Evolutionary conservation across 2,329 filamentous ascomycete species (phyloP), one percentile per base, ranked within the genome.

Genomic region (Xylaria sp.): DNA sequence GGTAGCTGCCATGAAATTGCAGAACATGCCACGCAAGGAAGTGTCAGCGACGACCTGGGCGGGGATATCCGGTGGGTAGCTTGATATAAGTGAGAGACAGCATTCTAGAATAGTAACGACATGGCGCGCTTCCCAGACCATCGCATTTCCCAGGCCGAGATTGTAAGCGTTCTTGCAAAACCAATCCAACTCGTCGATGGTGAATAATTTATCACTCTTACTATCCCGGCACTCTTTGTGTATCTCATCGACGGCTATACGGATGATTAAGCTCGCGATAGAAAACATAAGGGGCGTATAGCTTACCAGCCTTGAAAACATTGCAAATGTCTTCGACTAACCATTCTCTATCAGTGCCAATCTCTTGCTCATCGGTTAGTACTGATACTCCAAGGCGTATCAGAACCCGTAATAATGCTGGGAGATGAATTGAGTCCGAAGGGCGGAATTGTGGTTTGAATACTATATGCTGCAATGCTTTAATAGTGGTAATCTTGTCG

Each of bases 111-210:
- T 83, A 3, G 86, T 82, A 3, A 90, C 76, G 0, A 90, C 82
- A 57, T 84, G 79, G 5, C 78, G 76, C 1, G 89, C 82, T 27
- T 85, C 77, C 84, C 91, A 90, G 0, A 66, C 71, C 2, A 86
- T 82, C 1, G 84, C 83, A 71, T 90, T 83, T 68, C 89, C 88
- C 4, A 95, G 79, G 0, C 89, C 90, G 6, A 94, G 78, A 72
- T 96, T 97, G 81, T 97, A 97, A 1, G 91, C 86, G 70, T 92
- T 95, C 70, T 90, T 90, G 45, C 90, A 91, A 77, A 97, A 94
- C 93, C 93, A 97, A 72, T 94, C 86, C 3, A 97, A 82, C 73
- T 97, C 93, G 2, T 83, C 78, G 0, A 85, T 66, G 0, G 85
- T 87, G 75, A 94, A 93, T 0, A 85, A 65, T 69, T 80, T 86